Conservation (phyloP, 805 yeast genomes). For the Candida taoyuanica region DNA sequence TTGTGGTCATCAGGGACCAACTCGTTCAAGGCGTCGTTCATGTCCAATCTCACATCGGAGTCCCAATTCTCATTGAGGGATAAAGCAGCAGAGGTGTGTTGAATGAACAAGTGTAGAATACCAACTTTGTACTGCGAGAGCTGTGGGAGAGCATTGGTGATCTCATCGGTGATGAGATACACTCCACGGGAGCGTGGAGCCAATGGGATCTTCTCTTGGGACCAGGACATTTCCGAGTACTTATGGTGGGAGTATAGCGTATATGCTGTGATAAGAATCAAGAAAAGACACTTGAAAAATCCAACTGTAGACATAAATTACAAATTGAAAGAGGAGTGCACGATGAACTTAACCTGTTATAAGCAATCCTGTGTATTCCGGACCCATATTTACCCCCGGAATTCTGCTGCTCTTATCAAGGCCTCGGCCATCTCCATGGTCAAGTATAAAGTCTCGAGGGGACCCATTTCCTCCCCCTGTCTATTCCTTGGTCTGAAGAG, state of each 20-base stretch:
- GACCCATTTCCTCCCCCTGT: neutral
- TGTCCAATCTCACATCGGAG: slow-evolving; percentile 67
- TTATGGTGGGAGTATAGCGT: too few relatives aligned
- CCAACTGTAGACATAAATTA: too few relatives aligned
- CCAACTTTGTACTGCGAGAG: slow-evolving; percentile 59
- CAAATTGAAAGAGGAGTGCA: too few relatives aligned
- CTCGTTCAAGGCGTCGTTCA: slow-evolving; percentile 57
- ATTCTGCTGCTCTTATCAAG: too few relatives aligned
- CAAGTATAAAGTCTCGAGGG: neutral
- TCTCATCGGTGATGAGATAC: slow-evolving; percentile 68
- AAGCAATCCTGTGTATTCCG: too few relatives aligned
- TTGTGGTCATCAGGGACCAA: slow-evolving; percentile 59
- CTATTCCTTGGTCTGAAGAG: neutral
- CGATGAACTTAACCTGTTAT: too few relatives aligned
- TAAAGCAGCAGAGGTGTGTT: slow-evolving; percentile 77
- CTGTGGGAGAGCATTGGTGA: slow-evolving; percentile 51
- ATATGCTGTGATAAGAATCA: too few relatives aligned
- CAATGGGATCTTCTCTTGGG: slow-evolving; percentile 51
- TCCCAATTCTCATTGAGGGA: slow-evolving; percentile 76
- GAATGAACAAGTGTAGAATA: slow-evolving; percentile 58
- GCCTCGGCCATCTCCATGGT: slow-evolving; percentile 6
- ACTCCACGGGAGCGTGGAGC: slow-evolving; percentile 60
- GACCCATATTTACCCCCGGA: too few relatives aligned
- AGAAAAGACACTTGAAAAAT: too few relatives aligned
- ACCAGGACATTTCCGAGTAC: slow-evolving; percentile 49